Base-by-base conservation (phyloP, 176 grass and related monocot genomes). In the Zea mays region DNA sequence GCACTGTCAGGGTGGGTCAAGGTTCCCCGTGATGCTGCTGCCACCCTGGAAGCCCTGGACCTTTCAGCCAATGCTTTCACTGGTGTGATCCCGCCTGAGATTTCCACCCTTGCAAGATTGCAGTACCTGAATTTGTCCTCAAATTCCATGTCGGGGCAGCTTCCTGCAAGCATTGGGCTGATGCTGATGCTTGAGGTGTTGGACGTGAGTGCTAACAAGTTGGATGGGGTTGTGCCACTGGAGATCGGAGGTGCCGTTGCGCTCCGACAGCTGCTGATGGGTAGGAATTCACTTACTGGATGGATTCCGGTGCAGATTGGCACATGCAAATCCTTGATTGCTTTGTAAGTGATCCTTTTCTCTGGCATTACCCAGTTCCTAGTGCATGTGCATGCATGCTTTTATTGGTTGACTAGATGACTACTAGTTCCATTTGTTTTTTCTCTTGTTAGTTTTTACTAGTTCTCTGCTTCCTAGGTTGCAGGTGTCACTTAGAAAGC, bases 241-340 rank as follows among this genome's bases (percentile, higher is more conserved):
- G 89, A 92, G 60, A 87, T 96, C 42, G 85, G 81, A 20, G 65
- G 72, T 17, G 35, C 42, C 34, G 78, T 73, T 54, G 78, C 79
- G 2, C 86, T 96, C 27, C 86, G 56, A 74, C 52, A 67, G 38
- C 66, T 95, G 68, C 54, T 77, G 57, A 69, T 91, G 56, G 69
- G 90, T 21, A 90, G 74, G 57, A 94, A 94, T 79, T 89, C 81
- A 41, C 77, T 94, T 17, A 62, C 74, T 7, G 92, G 92, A 51
- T 83, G 77, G 69, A 91, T 95, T 20, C 92, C 92, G 1, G 52
- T 35, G 4, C 86, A 95, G 81, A 95, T 95, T 65, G 92, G 84
- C 43, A 79, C 84, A 51, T 91, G 86, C 77, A 81, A 58, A 56
- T 85, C 78, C 19, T 78, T 95, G 55, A 82, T 71, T 66, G 56